Base-by-base conservation (phyloP, 2,329 filamentous ascomycete genomes). In the Paradendryphiella salina region DNA sequence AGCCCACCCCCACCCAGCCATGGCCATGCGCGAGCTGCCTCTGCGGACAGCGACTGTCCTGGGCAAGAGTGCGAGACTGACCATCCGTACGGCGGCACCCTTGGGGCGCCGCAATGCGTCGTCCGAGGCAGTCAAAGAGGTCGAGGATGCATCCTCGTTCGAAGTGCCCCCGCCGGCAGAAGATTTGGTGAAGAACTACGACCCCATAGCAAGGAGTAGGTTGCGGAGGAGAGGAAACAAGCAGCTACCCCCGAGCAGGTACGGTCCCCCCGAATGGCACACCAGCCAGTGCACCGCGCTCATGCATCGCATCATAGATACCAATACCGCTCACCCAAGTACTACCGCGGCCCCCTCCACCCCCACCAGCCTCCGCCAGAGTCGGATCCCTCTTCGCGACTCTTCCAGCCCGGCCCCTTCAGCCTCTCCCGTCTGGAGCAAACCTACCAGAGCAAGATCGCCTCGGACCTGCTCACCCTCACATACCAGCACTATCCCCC, bases 301-400 rank as follows among this genome's bases (percentile, higher is more conserved):
- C 39, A 61, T 36, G 42, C 28, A 15, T 11, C 14, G 42, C 28
- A 15, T 11, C 14, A 3, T 56, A 96, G 93, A 81, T 99, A 97
- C 78, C 89, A 96, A 76, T 97, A 88, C 75, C 90, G 92, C 59
- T 87, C 93, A 42, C 94, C 94, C 57, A 94, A 93, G 77, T 99
- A 92, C 82, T 86, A 96, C 75, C 89, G 93, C 67, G 94, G 94
- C 49, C 92, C 92, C 58, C 81, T 97, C 18, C 92, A 97, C 72
- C 94, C 94, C 42, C 85, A 96, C 67, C 90, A 96, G 77, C 89
- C 90, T 52, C 93, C 90, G n/a, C 82, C 85, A 32, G 83, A 86
- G 43, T 94, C 92, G 56, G 89, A 96, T 66, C 92, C 92, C 0
- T 83, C 87, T 21, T 96, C 94, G 52, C 88, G 94, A 70, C 81